These are phyloP conservation scores for Phoma herbarum DNA, from an alignment of 2,329 filamentous ascomycete genomes.

Conservation along the genomic window DNA sequence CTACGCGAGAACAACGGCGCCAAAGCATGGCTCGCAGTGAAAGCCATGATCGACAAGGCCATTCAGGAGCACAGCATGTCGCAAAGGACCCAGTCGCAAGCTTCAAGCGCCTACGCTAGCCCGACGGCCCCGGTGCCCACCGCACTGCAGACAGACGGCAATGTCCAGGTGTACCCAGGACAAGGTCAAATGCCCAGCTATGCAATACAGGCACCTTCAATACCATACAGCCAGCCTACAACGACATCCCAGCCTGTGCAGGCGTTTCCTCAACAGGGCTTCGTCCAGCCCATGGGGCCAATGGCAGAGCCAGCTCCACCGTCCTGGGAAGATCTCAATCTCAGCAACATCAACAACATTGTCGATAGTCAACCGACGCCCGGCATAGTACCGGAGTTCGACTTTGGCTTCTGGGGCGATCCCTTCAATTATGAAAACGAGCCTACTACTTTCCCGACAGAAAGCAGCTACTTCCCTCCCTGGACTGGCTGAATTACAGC, in stretches of 20 bases:
- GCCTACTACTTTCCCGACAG: slow-evolving; percentile 30
- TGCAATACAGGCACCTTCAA: slow-evolving; percentile 19
- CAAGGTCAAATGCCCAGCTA: slow-evolving; percentile 30
- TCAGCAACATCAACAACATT: slow-evolving; percentile 47
- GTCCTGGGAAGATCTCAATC: slow-evolving; percentile 47
- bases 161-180: slow-evolving; percentile 26
- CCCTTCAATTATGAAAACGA: slow-evolving; percentile 48
- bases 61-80: slow-evolving; percentile 36
- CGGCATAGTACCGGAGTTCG: slow-evolving; percentile 47
- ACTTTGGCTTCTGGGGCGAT: slow-evolving; percentile 53
- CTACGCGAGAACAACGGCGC: slow-evolving; percentile 47
- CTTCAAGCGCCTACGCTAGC: slow-evolving; percentile 29
- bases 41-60: slow-evolving; percentile 51
- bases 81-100: slow-evolving; percentile 27
- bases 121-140: slow-evolving; percentile 20
- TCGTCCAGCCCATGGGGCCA: slow-evolving; percentile 21
- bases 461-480: slow-evolving; percentile 32
- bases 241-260: slow-evolving; percentile 15
- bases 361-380: slow-evolving; percentile 35
- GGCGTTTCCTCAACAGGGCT: slow-evolving; percentile 9
- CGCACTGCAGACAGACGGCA: slow-evolving; percentile 22
- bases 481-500: slow-evolving; percentile 33
- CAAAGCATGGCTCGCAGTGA: slow-evolving; percentile 50
- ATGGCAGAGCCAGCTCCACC: slow-evolving; percentile 28
- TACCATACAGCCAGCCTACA: slow-evolving; percentile 14